Evolutionary conservation across 2,329 filamentous ascomycete species (phyloP), one percentile per base, ranked within the genome.

Genomic region (Nothophaeocryptopus gaeumannii): DNA sequence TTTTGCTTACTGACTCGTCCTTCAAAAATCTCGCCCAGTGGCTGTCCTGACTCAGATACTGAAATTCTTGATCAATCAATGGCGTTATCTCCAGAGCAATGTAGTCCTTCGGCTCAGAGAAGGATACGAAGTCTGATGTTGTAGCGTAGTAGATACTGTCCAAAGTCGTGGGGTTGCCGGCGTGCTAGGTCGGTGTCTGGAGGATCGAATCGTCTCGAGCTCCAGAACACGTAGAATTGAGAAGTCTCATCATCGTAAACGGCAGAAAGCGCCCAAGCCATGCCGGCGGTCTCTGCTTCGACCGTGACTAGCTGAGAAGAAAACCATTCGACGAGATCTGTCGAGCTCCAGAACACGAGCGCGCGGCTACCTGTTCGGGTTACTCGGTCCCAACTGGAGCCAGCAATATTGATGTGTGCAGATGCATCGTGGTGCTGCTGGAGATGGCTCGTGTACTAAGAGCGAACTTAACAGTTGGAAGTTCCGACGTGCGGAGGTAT

Each of bases 41-140:
- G 40, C 66, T 65, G 31, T 32, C 30, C n/a, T 57, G 58, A 11
- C 73, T 71, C 1, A 78, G 63, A 1, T 72, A 66, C 3, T 80
- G 68, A 63, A 85, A 77, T 56, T 81, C 78, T n/a, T 84, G 68
- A 57, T 80, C 78, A 59, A 80, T 81, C 44, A 78, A 69, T 50
- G 75, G 70, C 43, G 71, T 77, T 0, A 74, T 72, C 1, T 69
- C 63, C 37, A 72, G 68, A 62, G 78, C 71, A 60, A 80, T 74
- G 53, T 77, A 77, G 5, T 76, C 78, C 50, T 74, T 62, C 0
- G 79, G 76, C 1, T 71, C 26, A 8, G 68, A 70, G 58, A 81
- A 81, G 2, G 73, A 77, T 39, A 67, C 67, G 59, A 81, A 82
- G 65, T 81, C 78, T 41, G 63, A 67, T 2, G 78, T 81, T 62